Base-by-base conservation (phyloP, 2,329 filamentous ascomycete species). In the Incumbomyces delicatus region DNA sequence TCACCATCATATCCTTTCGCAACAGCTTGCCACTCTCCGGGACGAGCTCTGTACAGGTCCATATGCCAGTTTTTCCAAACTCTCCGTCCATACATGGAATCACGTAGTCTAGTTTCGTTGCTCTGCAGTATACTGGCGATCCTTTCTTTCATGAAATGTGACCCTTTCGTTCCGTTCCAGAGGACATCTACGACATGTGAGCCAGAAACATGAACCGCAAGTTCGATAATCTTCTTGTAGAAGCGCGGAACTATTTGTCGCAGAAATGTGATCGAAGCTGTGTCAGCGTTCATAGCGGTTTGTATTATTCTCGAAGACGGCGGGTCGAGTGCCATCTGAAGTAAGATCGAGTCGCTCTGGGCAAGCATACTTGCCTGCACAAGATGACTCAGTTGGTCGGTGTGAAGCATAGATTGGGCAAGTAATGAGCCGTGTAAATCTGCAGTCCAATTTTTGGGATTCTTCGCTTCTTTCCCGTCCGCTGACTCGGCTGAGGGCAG, bases 391-490 rank as follows among this genome's bases (percentile, higher is more conserved):
- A 89, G 71, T 0, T 87, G 87, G 0, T 85, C 77, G 20, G 87
- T 81, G 6, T 77, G 69, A 42, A 96, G 78, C 70, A 98, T 83
- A 3, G 84, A 70, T 51, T 92, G 82, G 7, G 85, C 81, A 22
- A 98, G 75, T 39, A 95, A 75, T 16, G 86, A 87, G 50, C 84
- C 87, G 67, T 98, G 89, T 61, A 87, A 65, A 49, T 59, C 42
- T 29, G 54, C 44, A 18, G 51, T 48, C 6, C 44, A 14, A 41
- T 37, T 45, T 13, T 67, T 73, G 20, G 69, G 71, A 8, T 76
- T 62, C 8, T 77, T 61, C 40, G 67, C 65, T 33, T 70, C 71
- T 16, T 73, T 66, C 7, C 62, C 63, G 17, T 72, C 71, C 14
- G 12, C 14, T 43, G 74, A 72, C 12, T 72, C 71, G 10, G 67